Percentiles rank a stretch among this genome's conserved stretches.
Conservation (phyloP, 176 grass and related monocot genomes). For the Cocos nucifera region DNA sequence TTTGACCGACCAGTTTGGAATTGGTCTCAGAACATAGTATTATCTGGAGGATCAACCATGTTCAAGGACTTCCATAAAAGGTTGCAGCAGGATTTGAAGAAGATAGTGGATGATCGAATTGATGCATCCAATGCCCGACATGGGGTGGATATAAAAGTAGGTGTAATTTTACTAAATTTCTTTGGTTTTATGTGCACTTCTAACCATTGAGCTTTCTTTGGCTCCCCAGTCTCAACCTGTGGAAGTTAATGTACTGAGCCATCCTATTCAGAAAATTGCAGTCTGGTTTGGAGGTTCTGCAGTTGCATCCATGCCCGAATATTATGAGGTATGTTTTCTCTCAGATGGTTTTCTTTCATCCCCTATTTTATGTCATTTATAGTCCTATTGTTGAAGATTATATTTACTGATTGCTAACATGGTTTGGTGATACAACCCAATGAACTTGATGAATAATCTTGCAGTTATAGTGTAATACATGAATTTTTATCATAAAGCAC, state of each 20-base stretch:
- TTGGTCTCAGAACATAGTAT: conserved; percentile 75
- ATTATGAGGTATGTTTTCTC: conserved; percentile 47
- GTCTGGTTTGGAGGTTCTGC: conserved; percentile 98
- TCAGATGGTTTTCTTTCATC: background rate
- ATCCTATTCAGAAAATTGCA: conserved; percentile 86
- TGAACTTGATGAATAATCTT: background rate
- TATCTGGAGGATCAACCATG: conserved; percentile 90
- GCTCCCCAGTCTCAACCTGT: conserved; percentile 53
- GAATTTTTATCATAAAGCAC: no score
- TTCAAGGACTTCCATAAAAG: conserved; percentile 97
- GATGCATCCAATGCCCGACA: conserved; percentile 60
- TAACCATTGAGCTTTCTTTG: conserved; percentile 9
- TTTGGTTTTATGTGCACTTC: background rate
- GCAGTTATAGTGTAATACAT: conserved; percentile 1
- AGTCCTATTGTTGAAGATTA: background rate
- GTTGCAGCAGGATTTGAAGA: conserved; percentile 87
- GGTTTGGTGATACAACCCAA: background rate
- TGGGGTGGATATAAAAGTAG: conserved; percentile 71
- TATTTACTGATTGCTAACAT: background rate
- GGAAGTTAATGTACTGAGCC: conserved; percentile 87
- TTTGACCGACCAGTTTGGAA: conserved; percentile 15
- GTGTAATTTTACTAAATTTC: conserved; percentile 17
- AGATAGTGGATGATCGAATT: conserved; percentile 83
- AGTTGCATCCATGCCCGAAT: conserved; percentile 91
- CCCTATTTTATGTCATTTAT: background rate